These are phyloP conservation scores for Paramecium tetraurelia DNA, from an alignment of 73 alveolate species.

Conservation along the genomic window DNA sequence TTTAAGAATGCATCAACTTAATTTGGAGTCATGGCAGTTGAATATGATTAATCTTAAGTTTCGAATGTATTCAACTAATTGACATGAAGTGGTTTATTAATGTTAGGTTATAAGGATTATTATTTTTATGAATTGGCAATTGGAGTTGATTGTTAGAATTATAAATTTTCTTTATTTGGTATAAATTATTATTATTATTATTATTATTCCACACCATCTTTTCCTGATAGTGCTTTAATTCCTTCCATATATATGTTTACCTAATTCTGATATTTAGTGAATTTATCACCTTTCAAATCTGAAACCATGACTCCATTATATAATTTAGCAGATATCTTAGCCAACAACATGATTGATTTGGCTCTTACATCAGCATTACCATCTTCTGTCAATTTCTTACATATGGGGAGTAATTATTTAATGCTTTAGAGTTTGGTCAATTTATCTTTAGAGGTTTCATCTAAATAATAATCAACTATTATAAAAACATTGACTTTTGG, in stretches of 20 bases:
- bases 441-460: background rate
- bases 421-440: background rate
- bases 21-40: background rate
- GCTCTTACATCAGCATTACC: constrained; percentile 27
- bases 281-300: constrained; percentile 36
- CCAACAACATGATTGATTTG: background rate
- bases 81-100: background rate
- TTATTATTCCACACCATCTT: background rate
- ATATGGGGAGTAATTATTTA: background rate
- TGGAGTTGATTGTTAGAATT: background rate
- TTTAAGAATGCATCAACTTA: background rate
- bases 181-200: background rate
- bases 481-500: background rate
- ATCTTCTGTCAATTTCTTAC: background rate
- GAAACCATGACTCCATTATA: background rate
- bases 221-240: background rate
- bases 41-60: background rate
- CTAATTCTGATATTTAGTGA: background rate
- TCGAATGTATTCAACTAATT: background rate
- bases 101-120: background rate
- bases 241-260: background rate
- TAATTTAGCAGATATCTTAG: constrained; percentile 22
- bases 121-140: background rate
- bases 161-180: background rate
- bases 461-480: background rate